phyloP scores from a whole-genome alignment of 2,329 filamentous ascomycete species.

The Hypoxylon sp. region DNA sequence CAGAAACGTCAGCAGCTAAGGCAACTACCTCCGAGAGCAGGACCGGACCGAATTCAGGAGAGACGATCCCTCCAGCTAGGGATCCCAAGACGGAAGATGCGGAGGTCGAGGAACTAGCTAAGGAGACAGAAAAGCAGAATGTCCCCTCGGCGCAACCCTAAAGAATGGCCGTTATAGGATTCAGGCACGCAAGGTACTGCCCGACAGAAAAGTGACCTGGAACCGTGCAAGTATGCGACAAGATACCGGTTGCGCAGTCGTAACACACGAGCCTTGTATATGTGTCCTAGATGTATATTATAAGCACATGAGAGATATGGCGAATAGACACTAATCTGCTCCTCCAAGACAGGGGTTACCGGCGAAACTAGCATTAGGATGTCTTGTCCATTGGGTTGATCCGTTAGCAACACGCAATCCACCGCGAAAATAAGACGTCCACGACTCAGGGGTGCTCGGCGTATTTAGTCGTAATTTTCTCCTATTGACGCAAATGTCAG shows the following conservation, averaged over 20 bases:
- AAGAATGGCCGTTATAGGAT: neutral
- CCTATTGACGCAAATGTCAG: conserved; percentile 12
- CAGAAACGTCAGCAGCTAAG: conserved; percentile 18
- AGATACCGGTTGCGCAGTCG: conserved; percentile 14
- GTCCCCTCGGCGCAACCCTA: conserved; percentile 31
- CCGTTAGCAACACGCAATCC: neutral
- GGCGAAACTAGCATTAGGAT: neutral
- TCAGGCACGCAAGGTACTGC: neutral
- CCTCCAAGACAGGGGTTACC: conserved; percentile 14
- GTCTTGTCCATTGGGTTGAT: conserved; percentile 4
- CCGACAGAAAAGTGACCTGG: conserved; percentile 1
- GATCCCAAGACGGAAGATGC: conserved; percentile 26
- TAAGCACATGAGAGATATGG: conserved; percentile 33
- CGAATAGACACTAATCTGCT: conserved; percentile 31
- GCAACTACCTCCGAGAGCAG: conserved; percentile 16
- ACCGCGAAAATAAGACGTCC: neutral
- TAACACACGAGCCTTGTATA: conserved; percentile 15
- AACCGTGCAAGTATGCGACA: conserved; percentile 21
- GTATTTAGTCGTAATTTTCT: conserved; percentile 16
- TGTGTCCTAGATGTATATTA: conserved; percentile 34
- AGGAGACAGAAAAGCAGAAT: conserved; percentile 33
- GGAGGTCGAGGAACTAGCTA: conserved; percentile 28
- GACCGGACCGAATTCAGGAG: conserved; percentile 10
- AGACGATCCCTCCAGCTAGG: conserved; percentile 4
- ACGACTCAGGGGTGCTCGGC: conserved; percentile 5